Evolutionary conservation across 2,329 filamentous ascomycete genomes (phyloP).

Genomic region (Aspergillus ustus): DNA sequence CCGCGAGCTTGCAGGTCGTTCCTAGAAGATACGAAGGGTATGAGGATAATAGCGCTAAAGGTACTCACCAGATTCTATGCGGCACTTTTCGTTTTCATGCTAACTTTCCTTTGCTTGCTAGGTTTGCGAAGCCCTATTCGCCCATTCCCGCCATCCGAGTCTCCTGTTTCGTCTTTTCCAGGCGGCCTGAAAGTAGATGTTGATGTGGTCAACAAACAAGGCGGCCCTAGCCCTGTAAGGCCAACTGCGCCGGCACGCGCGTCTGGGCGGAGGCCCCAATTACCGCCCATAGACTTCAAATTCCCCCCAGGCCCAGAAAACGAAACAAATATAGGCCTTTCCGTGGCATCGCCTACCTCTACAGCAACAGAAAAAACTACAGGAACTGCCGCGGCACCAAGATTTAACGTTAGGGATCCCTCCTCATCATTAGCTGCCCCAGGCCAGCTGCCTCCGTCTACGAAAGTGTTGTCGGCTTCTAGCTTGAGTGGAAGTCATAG

Average conservation of each 20-base stretch:
- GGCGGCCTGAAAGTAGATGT: constrained; percentile 40
- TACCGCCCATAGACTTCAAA: constrained; percentile 57
- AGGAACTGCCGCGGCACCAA: constrained; percentile 24
- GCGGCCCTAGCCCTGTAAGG: constrained; percentile 38
- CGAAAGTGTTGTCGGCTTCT: constrained; percentile 73
- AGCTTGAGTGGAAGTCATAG: constrained; percentile 79
- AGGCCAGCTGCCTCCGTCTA: constrained; percentile 52
- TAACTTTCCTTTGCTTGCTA: constrained; percentile 22
- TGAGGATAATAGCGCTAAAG: constrained; percentile 45
- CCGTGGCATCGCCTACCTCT: constrained; percentile 24
- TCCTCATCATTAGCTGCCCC: constrained; percentile 32
- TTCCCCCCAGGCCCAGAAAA: constrained; percentile 54
- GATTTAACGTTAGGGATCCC: constrained; percentile 29
- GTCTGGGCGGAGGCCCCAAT: constrained; percentile 42
- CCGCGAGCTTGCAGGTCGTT: constrained; percentile 79
- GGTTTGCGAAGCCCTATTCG: constrained; percentile 40
- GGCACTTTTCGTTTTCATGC: background rate
- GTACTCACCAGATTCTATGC: constrained; percentile 31
- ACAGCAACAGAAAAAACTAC: constrained; percentile 36
- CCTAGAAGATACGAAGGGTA: constrained; percentile 53
- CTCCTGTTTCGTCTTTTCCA: constrained; percentile 34
- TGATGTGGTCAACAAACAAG: constrained; percentile 33
- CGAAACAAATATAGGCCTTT: constrained; percentile 33
- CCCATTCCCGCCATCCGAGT: constrained; percentile 37
- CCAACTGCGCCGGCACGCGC: constrained; percentile 46